Percentiles rank a stretch among this genome's conserved stretches.
These are phyloP conservation scores for Populus hybrid DNA, from an alignment of 441 rosid genomes.

Conservation along the genomic window DNA sequence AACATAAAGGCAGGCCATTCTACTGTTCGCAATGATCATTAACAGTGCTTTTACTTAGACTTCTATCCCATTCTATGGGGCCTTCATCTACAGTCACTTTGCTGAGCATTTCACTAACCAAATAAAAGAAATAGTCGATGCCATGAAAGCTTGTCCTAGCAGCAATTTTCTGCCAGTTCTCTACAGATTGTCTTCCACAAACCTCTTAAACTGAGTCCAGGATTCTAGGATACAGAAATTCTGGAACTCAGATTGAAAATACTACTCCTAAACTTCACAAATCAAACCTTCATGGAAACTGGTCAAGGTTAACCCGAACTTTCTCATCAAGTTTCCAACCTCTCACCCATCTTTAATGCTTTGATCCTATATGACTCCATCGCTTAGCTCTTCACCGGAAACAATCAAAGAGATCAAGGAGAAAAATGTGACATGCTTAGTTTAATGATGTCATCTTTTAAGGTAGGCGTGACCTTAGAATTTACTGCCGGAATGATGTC, in stretches of 20 bases:
- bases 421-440: background rate
- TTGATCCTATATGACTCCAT: background rate
- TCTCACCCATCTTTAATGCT: background rate
- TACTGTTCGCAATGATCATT: background rate
- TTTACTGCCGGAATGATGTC: background rate
- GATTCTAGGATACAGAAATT: background rate
- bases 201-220: background rate
- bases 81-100: background rate
- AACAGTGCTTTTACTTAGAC: background rate
- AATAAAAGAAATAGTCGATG: too few relatives aligned
- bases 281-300: background rate
- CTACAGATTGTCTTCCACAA: background rate
- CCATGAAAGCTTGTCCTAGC: background rate
- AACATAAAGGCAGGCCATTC: background rate
- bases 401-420: background rate
- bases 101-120: background rate
- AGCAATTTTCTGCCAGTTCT: background rate
- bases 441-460: background rate
- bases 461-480: background rate
- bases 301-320: background rate
- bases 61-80: background rate
- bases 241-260: background rate
- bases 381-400: background rate
- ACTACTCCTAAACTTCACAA: background rate
- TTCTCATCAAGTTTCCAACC: too few relatives aligned